Evolutionary conservation across 768 basidiomycete species (phyloP).

Genomic region (Inosperma sp.): DNA sequence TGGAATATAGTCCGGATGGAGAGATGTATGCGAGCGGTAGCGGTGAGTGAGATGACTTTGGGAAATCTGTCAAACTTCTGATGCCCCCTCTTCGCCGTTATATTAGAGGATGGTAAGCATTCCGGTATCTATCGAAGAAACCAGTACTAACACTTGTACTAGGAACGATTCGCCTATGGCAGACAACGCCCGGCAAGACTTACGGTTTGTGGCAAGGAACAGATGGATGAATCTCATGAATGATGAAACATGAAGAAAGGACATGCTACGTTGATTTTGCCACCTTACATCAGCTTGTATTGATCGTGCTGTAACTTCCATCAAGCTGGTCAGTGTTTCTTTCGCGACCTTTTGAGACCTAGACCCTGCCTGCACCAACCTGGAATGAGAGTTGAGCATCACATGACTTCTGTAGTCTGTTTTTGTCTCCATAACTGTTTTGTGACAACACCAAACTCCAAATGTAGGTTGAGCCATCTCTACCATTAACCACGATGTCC

Average conservation of each 20-base stretch:
- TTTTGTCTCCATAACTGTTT: neutral
- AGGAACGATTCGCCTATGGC: slow-evolving; percentile 95
- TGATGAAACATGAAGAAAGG: slow-evolving; percentile 18
- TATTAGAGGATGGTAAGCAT: slow-evolving; percentile 67
- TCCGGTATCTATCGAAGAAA: neutral
- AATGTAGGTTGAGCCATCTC: slow-evolving; percentile 8
- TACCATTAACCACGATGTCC: slow-evolving; percentile 8
- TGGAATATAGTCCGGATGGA: slow-evolving; percentile 92
- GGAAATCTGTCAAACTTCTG: slow-evolving; percentile 10
- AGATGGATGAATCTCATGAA: slow-evolving; percentile 27
- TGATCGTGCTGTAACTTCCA: slow-evolving; percentile 15
- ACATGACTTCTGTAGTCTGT: slow-evolving; percentile 1
- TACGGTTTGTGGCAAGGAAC: slow-evolving; percentile 88
- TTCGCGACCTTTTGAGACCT: neutral
- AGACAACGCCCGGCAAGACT: slow-evolving; percentile 88
- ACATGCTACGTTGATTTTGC: slow-evolving; percentile 22
- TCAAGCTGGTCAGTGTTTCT: slow-evolving; percentile 7
- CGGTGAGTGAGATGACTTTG: slow-evolving; percentile 50
- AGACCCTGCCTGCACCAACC: neutral
- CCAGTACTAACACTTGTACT: slow-evolving; percentile 6
- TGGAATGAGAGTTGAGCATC: neutral
- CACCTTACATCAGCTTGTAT: slow-evolving; percentile 18
- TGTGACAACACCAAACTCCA: neutral
- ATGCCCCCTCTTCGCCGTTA: slow-evolving; percentile 12
- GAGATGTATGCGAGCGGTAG: slow-evolving; percentile 97